Base-by-base conservation (phyloP, 495 filamentous ascomycete genomes). In the Penicillium egyptiacum region DNA sequence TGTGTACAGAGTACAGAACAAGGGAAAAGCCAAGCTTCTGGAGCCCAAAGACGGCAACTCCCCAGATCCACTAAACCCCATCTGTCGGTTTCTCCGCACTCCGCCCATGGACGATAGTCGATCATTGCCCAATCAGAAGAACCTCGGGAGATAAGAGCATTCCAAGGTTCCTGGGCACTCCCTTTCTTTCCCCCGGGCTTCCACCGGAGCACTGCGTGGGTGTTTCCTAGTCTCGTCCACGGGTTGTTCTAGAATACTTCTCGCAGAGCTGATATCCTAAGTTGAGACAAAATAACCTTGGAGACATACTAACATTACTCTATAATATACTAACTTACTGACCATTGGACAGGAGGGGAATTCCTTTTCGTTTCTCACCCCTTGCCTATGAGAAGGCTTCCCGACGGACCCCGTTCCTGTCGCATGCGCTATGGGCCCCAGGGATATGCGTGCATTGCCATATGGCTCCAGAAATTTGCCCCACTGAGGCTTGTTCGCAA, bases 41-140 rank as follows among this genome's bases (percentile, higher is more conserved):
- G 23, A 42, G 31, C 28, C 52, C 42, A 50, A 53, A 54, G 25
- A 51, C 23, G 41, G 42, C 55, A 55, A 26, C 48, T 23, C 48
- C 53, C 48, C 23, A 42, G 54, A 46, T 47, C 26, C 53, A 57
- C 62, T 63, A 60, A 30, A 23, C 61, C 44, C 55, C 37, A 63
- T 63, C 25, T 31, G 60, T 51, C 30, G 12, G 23, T 31, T 55
- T 61, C 64, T 67, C 64, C 64, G 64, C 62, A 67, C 59, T 65
- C 46, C 45, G 4, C 35, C 35, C 35, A 40, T 41, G 30, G 30
- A 33, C 11, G 64, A 67, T 64, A 62, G 56, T 26, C 45, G 51
- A 52, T 50, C 51, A 4, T 57, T 43, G 14, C 44, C 64, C 58
- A 64, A 67, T 64, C 43, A 54, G 23, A 28, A 6, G 17, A 22